Conservation (phyloP, 129 eudicot genomes). For the Lactuca saligna region DNA sequence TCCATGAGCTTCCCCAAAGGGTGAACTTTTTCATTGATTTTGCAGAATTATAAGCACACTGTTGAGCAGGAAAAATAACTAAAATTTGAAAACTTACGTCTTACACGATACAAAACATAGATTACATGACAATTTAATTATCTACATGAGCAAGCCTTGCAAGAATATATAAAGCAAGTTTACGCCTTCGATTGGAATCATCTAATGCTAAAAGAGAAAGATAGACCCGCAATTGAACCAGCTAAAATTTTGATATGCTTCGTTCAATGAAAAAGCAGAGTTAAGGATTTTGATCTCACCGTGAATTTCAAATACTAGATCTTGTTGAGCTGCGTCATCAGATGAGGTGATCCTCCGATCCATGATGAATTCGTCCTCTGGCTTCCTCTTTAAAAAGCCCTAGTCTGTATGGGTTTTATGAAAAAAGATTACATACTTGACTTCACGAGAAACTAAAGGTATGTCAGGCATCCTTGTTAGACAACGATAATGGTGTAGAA, state of each 20-base stretch:
- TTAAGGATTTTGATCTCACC: too few relatives aligned
- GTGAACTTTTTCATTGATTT: conserved; percentile 88
- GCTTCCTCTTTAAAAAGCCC: too few relatives aligned
- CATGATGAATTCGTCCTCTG: too few relatives aligned
- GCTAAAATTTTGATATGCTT: conserved; percentile 82
- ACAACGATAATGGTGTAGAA: too few relatives aligned
- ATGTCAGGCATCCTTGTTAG: too few relatives aligned
- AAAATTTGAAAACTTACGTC: conserved; percentile 6
- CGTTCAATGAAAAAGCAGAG: too few relatives aligned
- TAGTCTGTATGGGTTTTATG: too few relatives aligned
- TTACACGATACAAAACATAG: conserved; percentile 9
- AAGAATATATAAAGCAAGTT: conserved; percentile 48
- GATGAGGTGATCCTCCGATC: too few relatives aligned
- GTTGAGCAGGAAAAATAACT: conserved; percentile 21
- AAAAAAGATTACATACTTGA: too few relatives aligned
- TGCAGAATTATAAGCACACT: conserved; percentile 99
- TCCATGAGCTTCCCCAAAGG: conserved; percentile 92
- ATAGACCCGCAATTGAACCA: conserved; percentile 85
- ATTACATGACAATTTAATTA: conserved; percentile 3
- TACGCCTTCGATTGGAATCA: conserved; percentile 58
- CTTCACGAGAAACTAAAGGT: too few relatives aligned
- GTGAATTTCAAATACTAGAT: too few relatives aligned
- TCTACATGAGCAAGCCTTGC: conserved; percentile 90
- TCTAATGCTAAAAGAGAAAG: conserved; percentile 86
- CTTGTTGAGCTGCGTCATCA: too few relatives aligned